A percentile compares a stretch with the other conserved stretches of the same genome.
phyloP scores from a whole-genome alignment of 257 asterid genomes.

The Osmanthus fragrans region DNA sequence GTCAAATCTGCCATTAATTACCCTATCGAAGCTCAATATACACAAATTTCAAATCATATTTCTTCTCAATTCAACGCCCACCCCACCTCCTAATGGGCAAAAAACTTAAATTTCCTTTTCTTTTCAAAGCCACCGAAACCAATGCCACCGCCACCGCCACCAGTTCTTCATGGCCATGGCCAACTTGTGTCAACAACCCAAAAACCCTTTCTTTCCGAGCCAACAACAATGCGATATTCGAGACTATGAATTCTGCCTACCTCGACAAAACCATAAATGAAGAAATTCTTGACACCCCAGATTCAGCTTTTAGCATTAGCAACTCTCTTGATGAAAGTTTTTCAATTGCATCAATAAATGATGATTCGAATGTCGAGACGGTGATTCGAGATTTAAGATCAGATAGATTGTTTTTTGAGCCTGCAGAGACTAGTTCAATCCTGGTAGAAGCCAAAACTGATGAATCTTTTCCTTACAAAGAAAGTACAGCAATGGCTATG shows the following conservation, averaged over 20 bases:
- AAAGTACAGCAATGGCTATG: slow-evolving; percentile 40
- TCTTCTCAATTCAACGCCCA: slow-evolving; percentile 8
- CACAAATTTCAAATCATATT: slow-evolving; percentile 22
- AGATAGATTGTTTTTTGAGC: slow-evolving; percentile 72
- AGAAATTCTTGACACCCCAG: not conserved
- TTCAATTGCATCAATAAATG: slow-evolving; percentile 2
- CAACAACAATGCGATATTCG: slow-evolving; percentile 24
- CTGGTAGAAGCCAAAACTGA: slow-evolving; percentile 38
- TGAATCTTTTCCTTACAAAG: slow-evolving; percentile 21
- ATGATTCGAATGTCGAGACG: slow-evolving; percentile 27
- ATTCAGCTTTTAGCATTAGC: slow-evolving; percentile 1
- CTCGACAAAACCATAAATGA: slow-evolving; percentile 9
- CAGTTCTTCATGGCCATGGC: slow-evolving; percentile 55
- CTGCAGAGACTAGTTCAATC: slow-evolving; percentile 63
- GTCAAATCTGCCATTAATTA: slow-evolving; percentile 28
- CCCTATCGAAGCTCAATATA: slow-evolving; percentile 10
- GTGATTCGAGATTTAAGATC: slow-evolving; percentile 53
- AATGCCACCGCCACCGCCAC: slow-evolving; percentile 19
- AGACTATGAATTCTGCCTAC: slow-evolving; percentile 39
- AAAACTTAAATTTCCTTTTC: slow-evolving; percentile 57
- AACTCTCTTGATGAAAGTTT: slow-evolving; percentile 5
- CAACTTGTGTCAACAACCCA: slow-evolving; percentile 47
- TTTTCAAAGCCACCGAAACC: slow-evolving; percentile 49
- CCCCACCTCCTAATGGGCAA: slow-evolving; percentile 20
- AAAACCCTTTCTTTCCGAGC: slow-evolving; percentile 64